These are phyloP conservation scores for Solanum chiquidenum DNA, from an alignment of 257 asterid species.

Conservation along the genomic window DNA sequence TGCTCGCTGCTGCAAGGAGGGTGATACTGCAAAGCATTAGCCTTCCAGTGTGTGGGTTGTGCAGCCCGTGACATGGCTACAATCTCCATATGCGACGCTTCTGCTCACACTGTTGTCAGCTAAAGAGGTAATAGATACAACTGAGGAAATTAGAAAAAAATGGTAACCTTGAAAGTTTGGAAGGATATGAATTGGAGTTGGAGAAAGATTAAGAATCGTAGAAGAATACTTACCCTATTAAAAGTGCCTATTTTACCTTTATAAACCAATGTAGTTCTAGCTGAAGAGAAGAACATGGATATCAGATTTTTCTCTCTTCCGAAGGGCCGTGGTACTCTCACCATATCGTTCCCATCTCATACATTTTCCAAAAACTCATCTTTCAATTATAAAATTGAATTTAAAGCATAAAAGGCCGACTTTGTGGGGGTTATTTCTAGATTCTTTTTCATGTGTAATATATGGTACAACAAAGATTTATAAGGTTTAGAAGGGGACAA, in stretches of 20 bases:
- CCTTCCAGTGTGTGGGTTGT: not conserved
- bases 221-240: not conserved
- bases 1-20: not conserved
- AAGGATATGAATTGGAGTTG: not conserved
- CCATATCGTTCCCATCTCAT: not conserved
- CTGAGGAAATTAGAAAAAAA: not conserved
- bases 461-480: no score
- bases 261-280: not conserved
- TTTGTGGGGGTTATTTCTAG: no score
- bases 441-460: no score
- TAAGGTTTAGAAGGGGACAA: no score
- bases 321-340: not conserved
- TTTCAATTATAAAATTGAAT: no score
- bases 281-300: not conserved
- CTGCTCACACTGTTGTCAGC: constrained; percentile 70
- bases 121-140: constrained; percentile 17
- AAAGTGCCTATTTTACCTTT: not conserved
- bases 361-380: not conserved
- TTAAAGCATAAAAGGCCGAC: no score
- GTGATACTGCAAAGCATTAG: not conserved
- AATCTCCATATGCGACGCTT: not conserved
- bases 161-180: not conserved
- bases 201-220: not conserved
- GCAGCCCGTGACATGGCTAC: not conserved
- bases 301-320: not conserved